These are phyloP conservation scores for Mortierella polycephala DNA, from an alignment of 371 early-diverging fungal genomes.

Conservation along the genomic window DNA sequence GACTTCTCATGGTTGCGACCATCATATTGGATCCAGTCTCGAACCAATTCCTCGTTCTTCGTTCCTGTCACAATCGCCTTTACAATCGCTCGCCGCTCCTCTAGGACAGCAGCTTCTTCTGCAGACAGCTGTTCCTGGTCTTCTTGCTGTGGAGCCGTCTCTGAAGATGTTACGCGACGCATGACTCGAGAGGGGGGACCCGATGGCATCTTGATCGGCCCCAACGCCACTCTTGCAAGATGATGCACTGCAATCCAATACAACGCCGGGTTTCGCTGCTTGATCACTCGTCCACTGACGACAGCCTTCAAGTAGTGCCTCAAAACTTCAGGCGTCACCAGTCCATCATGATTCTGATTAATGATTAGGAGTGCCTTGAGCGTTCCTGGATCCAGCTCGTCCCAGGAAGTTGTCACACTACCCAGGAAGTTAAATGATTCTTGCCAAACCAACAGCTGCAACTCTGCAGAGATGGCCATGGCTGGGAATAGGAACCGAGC, in stretches of 20 bases:
- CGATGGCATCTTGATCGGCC: conserved; percentile 33
- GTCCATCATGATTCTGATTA: conserved; percentile 22
- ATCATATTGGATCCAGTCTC: conserved; percentile 53
- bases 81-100: conserved; percentile 35
- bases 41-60: conserved; percentile 40
- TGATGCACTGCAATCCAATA: conserved; percentile 58
- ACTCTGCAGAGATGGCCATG: conserved; percentile 47
- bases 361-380: conserved; percentile 34
- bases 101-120: conserved; percentile 11
- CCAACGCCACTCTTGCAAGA: conserved; percentile 33
- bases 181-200: conserved; percentile 12
- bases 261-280: conserved; percentile 50
- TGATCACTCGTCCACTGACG: conserved; percentile 47
- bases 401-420: conserved; percentile 42
- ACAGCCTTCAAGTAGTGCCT: conserved; percentile 49
- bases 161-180: not conserved
- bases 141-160: not conserved
- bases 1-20: conserved; percentile 34
- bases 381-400: conserved; percentile 37
- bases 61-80: conserved; percentile 29
- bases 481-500: conserved; percentile 63
- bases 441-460: conserved; percentile 39
- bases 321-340: conserved; percentile 35
- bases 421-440: conserved; percentile 59
- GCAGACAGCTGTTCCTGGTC: conserved; percentile 8